Conservation (phyloP, 352 stramenopile species). For the Pythium chondricola region DNA sequence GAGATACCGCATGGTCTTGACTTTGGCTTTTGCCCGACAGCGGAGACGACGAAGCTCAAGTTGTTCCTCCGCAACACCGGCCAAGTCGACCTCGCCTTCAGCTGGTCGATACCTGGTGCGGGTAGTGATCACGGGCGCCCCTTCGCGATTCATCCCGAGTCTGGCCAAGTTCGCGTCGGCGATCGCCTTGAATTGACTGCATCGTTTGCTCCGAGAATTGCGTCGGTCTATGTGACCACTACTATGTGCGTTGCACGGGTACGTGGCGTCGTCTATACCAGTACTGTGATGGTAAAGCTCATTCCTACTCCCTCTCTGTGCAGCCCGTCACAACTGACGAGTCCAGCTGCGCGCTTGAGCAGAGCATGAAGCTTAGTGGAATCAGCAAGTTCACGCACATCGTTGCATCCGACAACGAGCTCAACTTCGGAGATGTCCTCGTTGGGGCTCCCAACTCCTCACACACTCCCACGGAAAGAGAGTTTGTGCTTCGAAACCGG, state of each 20-base stretch:
- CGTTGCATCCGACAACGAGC: conserved; percentile 59
- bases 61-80: conserved; percentile 85
- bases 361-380: conserved; percentile 80
- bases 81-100: conserved; percentile 79
- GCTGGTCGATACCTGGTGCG: conserved; percentile 77
- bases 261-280: conserved; percentile 8
- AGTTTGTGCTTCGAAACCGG: conserved; percentile 86
- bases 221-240: conserved; percentile 85
- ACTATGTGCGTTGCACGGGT: conserved; percentile 57
- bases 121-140: conserved; percentile 56
- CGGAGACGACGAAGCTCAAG: conserved; percentile 60
- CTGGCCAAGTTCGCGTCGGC: conserved; percentile 60
- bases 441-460: conserved; percentile 43
- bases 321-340: conserved; percentile 26
- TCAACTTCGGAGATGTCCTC: conserved; percentile 83
- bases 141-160: conserved; percentile 73
- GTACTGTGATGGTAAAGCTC: no score
- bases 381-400: conserved; percentile 90
- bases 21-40: conserved; percentile 88
- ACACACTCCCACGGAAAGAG: conserved; percentile 50
- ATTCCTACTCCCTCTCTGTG: no score
- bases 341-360: conserved; percentile 19
- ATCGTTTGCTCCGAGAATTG: conserved; percentile 60
- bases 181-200: conserved; percentile 58
- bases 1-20: conserved; percentile 61